phyloP scores from a whole-genome alignment of 2,329 filamentous ascomycete species.

The Ophiostoma ips region DNA sequence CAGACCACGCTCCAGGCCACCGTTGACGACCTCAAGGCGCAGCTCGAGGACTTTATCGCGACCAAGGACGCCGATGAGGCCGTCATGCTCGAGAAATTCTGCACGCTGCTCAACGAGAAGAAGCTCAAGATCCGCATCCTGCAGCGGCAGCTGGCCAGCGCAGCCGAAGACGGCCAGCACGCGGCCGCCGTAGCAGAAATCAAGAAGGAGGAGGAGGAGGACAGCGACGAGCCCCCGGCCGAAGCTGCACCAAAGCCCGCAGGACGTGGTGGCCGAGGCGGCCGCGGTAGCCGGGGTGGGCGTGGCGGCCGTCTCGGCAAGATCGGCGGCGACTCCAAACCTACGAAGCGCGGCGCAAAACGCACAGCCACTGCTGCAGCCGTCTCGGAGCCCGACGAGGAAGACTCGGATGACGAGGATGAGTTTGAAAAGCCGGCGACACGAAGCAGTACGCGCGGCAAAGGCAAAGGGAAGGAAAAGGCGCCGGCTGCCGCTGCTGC shows the following conservation, averaged over 20 bases:
- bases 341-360: conserved; percentile 18
- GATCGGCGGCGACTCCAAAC: background rate
- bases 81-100: conserved; percentile 54
- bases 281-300: background rate
- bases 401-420: conserved; percentile 27
- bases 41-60: conserved; percentile 51
- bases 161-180: background rate
- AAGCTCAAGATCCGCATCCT: conserved; percentile 68
- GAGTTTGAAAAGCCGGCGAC: conserved; percentile 25
- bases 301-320: background rate
- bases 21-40: conserved; percentile 43
- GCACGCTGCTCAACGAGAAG: conserved; percentile 60
- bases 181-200: conserved; percentile 10
- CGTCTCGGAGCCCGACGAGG: conserved; percentile 25
- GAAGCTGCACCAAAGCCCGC: background rate
- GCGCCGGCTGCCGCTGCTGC: background rate
- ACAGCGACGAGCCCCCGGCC: background rate
- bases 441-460: background rate
- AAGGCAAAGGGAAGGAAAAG: background rate
- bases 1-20: conserved; percentile 37
- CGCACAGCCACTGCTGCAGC: conserved; percentile 24
- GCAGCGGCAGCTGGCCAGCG: conserved; percentile 40
- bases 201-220: conserved; percentile 16
- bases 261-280: background rate
- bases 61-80: conserved; percentile 55